A percentile compares a stretch with the other conserved stretches of the same genome.
Conservation (phyloP, 2,329 filamentous ascomycete genomes). For the Chalaropsis thielavioides region DNA sequence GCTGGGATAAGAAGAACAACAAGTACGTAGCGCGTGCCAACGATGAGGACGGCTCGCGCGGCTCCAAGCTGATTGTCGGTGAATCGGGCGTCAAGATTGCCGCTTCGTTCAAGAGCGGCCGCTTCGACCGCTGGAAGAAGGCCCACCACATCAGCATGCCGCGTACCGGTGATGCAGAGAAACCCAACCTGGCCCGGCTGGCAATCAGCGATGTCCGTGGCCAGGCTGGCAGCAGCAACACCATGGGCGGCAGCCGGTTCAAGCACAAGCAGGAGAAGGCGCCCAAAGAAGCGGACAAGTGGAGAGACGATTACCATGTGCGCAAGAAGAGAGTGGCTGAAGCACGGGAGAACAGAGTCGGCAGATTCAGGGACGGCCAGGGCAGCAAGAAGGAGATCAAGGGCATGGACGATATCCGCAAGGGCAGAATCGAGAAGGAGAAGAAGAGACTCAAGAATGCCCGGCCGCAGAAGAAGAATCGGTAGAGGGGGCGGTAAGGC, state of each 20-base stretch:
- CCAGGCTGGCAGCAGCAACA: not conserved
- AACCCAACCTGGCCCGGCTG: conserved; percentile 22
- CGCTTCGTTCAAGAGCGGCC: conserved; percentile 79
- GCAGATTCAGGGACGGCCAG: conserved; percentile 55
- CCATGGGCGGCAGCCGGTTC: conserved; percentile 37
- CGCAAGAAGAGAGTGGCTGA: conserved; percentile 82
- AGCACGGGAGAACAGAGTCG: conserved; percentile 70
- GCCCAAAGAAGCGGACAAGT: conserved; percentile 88
- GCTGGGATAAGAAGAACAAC: conserved; percentile 93
- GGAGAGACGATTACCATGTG: conserved; percentile 74
- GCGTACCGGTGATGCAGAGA: conserved; percentile 69
- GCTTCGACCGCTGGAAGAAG: conserved; percentile 86
- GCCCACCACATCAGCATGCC: conserved; percentile 69
- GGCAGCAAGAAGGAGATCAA: conserved; percentile 68
- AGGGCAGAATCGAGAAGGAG: conserved; percentile 64
- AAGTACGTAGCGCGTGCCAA: conserved; percentile 89
- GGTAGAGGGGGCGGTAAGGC: not conserved
- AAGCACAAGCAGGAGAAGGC: conserved; percentile 78
- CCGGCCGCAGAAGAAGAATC: conserved; percentile 51
- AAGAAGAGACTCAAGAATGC: conserved; percentile 76
- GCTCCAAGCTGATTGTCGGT: conserved; percentile 59
- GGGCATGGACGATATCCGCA: conserved; percentile 70
- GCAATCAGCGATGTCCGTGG: conserved; percentile 21
- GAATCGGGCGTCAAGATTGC: conserved; percentile 95
- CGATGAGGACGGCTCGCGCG: conserved; percentile 80